Evolutionary conservation across 345 rosid species (phyloP), one percentile per base, ranked within the genome.

Genomic region (Aquilaria sinensis): DNA sequence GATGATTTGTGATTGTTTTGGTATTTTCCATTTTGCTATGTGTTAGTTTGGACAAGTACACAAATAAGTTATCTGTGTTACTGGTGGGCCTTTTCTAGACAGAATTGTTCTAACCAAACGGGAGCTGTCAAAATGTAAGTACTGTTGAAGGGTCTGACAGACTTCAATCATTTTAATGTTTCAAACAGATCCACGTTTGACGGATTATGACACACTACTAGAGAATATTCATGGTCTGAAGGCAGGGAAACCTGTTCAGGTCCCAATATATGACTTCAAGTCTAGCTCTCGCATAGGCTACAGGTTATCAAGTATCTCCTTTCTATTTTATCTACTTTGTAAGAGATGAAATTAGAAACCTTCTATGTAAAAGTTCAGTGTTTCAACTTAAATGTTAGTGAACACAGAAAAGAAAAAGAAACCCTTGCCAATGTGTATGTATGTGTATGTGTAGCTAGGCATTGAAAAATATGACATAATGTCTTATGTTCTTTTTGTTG

Each of bases 221-320:
- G 85, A 85, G 41, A 94, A 94, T 78, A 79, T 94, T 57, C 91
- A 75, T 29, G 95, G 91, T 57, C 70, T 94, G 41, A 88, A 74
- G 78, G 97, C 75, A 15, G 99, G 99, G 65, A 90, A 86, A 76
- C 74, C 95, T 51, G 90, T 82, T 72, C 79, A 90, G 79, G 96
- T 88, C 72, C 99, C 99, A 13, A 64, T 90, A 53, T 94, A 94
- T 50, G 97, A 94, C 82, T 90, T 88, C 89, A 94, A 94, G 84
- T 69, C 91, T 16, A 94, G 99, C 75, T 83, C 91, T 62, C 86
- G 99, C 59, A 71, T 67, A 54, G 99, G 96, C 67, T 90, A 78
- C 87, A 87, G 97, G 98, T 92, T 68, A 9, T 68, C 43, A 37
- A 37, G 33, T 13, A 57, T 73, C 56, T 57, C 37, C 66, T 64